A percentile compares a stretch with the other conserved stretches of the same genome.
These are phyloP conservation scores for Dioscorea dumetorum DNA, from an alignment of 106 monocot genomes.

Conservation along the genomic window DNA sequence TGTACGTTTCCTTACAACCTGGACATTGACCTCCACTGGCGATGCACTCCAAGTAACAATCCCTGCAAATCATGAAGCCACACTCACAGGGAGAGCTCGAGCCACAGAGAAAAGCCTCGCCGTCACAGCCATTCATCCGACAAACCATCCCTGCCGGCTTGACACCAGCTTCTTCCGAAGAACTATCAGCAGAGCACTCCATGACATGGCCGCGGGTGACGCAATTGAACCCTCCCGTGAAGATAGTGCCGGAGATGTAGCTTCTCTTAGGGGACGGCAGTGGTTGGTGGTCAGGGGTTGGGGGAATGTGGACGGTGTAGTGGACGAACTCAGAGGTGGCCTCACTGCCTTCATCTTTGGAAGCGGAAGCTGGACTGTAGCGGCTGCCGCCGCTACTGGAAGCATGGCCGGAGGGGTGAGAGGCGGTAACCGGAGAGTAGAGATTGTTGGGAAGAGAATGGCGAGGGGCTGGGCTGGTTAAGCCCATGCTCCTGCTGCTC, in stretches of 20 bases:
- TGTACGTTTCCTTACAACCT: slow-evolving; percentile 63
- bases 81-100: slow-evolving; percentile 53
- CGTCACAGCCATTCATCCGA: slow-evolving; percentile 61
- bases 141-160: slow-evolving; percentile 21
- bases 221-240: slow-evolving; percentile 69
- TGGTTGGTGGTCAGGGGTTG: slow-evolving; percentile 25
- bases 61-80: slow-evolving; percentile 54
- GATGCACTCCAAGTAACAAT: slow-evolving; percentile 49
- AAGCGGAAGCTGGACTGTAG: slow-evolving; percentile 13
- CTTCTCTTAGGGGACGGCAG: slow-evolving; percentile 19
- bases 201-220: slow-evolving; percentile 54
- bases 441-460: slow-evolving; percentile 14
- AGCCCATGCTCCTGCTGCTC: slow-evolving; percentile 5
- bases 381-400: slow-evolving; percentile 13
- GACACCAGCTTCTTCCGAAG: neutral
- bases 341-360: slow-evolving; percentile 9
- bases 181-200: slow-evolving; percentile 19
- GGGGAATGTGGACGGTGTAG: slow-evolving; percentile 51
- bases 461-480: slow-evolving; percentile 32
- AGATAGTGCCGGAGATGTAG: slow-evolving; percentile 63
- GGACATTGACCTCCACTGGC: slow-evolving; percentile 38
- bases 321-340: slow-evolving; percentile 24
- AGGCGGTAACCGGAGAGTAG: slow-evolving; percentile 4
- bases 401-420: neutral
- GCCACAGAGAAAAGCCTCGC: slow-evolving; percentile 10